Evolutionary conservation across 176 grass and related monocot species (phyloP).

Genomic region (Musa schizocarpa): DNA sequence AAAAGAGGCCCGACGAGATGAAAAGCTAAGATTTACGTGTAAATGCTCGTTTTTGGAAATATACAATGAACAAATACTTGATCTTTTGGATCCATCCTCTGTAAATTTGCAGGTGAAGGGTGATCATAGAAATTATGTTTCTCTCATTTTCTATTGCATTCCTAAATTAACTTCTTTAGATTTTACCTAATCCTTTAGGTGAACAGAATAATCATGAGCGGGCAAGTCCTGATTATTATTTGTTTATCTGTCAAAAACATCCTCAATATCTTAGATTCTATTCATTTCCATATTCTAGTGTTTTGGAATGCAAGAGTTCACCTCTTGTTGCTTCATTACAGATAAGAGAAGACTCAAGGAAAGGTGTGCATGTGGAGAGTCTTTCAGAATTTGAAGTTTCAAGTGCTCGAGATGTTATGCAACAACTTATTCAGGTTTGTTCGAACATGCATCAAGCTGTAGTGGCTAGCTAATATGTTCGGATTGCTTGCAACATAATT

Average conservation of each 20-base stretch:
- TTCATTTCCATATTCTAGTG: background rate
- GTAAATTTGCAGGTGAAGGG: slow-evolving; percentile 73
- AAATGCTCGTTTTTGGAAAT: slow-evolving; percentile 98
- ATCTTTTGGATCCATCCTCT: slow-evolving; percentile 73
- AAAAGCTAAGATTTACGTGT: slow-evolving; percentile 86
- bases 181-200: background rate
- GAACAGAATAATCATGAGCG: background rate
- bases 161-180: background rate
- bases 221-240: background rate
- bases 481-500: background rate
- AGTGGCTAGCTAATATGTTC: background rate
- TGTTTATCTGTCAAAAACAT: background rate
- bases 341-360: slow-evolving; percentile 94
- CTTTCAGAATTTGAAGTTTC: slow-evolving; percentile 72
- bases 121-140: background rate
- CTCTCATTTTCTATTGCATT: background rate
- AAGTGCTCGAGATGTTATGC: slow-evolving; percentile 87
- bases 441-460: background rate
- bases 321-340: slow-evolving; percentile 16
- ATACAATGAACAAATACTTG: slow-evolving; percentile 90
- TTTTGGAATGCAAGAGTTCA: slow-evolving; percentile 4
- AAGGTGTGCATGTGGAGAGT: slow-evolving; percentile 91
- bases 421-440: slow-evolving; percentile 63
- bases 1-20: slow-evolving; percentile 71
- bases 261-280: background rate